Base-by-base conservation (phyloP, 2,329 filamentous ascomycete genomes). In the Fragosphaeria purpurea region DNA sequence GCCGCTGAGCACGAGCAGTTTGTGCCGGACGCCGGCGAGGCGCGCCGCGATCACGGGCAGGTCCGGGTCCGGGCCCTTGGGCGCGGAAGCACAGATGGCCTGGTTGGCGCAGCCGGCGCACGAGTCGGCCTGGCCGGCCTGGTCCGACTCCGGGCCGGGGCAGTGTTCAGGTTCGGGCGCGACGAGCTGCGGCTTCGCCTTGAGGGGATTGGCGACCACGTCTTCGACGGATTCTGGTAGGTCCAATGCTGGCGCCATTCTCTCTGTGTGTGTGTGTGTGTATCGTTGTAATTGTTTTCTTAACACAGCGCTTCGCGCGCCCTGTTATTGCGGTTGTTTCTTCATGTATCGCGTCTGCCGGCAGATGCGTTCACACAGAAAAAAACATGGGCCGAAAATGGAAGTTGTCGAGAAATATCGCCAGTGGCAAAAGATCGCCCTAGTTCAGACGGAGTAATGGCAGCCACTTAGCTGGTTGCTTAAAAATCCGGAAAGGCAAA, bases 141-240 rank as follows among this genome's bases (percentile, higher is more conserved):
- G 70, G 57, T 88, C 75, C 11, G 85, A 88, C 63, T 91, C 86
- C 4, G 88, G 93, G 1, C 93, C 93, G 4, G 91, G 91, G 63
- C 93, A 98, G 73, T 97, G 90, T 68, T 97, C 89, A 71, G 91
- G 91, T 64, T 97, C 90, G 41, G 93, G 91, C 22, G 93, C 93
- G 56, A 97, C 86, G 49, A 98, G 85, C 56, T 88, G 77, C 1
- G 91, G 89, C 47, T 86, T 83, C 50, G 79, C 74, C 66, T 89
- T 89, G 51, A 90, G 73, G 7, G 87, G 85, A 62, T 87, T 84
- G 58, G 81, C 73, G 58, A 95, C 72, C 55, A 89, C 84, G 52
- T 88, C 83, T 55, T 83, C 74, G 47, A 83, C 74, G 40, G 76
- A 65, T 49, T 78, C 76, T 46, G 84, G 77, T 60, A 84, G 81